Conservation (phyloP, 2,329 filamentous ascomycete species). For the Albophoma yamanashiensis region DNA sequence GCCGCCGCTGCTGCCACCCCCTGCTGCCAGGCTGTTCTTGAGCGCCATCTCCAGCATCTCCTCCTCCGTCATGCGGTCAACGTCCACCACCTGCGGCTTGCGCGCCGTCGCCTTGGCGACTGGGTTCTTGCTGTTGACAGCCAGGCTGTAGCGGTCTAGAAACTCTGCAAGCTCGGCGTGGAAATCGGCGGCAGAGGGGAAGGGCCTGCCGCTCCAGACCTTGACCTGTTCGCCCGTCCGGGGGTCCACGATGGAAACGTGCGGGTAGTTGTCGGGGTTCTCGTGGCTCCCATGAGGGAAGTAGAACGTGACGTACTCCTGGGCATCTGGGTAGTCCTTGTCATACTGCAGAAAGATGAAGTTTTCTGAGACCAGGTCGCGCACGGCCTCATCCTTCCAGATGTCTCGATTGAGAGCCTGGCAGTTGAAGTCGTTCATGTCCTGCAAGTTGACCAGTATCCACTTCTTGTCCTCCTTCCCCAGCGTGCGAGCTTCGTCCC, state of each 20-base stretch:
- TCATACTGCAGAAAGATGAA: constrained; percentile 95
- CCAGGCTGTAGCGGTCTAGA: constrained; percentile 90
- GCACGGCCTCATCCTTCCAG: constrained; percentile 79
- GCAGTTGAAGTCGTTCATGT: constrained; percentile 87
- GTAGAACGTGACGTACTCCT: constrained; percentile 84
- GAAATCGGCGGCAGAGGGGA: constrained; percentile 68
- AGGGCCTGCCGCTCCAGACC: constrained; percentile 79
- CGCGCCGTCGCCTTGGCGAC: constrained; percentile 60
- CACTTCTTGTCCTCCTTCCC: constrained; percentile 87
- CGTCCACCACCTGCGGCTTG: constrained; percentile 56
- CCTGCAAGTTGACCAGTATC: constrained; percentile 92
- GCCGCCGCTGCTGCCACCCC: constrained; percentile 3
- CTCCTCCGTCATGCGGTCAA: constrained; percentile 88
- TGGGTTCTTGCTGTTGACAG: constrained; percentile 81
- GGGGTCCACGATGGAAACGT: constrained; percentile 92
- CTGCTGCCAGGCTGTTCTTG: constrained; percentile 64
- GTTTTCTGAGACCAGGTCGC: constrained; percentile 75
- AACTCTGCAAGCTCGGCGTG: constrained; percentile 90
- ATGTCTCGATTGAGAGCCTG: constrained; percentile 89
- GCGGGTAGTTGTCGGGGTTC: constrained; percentile 81
- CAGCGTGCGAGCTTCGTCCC: constrained; percentile 73
- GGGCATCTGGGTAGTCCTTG: constrained; percentile 69
- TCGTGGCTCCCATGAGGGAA: constrained; percentile 61
- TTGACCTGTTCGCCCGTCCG: constrained; percentile 96
- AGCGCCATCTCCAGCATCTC: constrained; percentile 94